A percentile compares a stretch with the other conserved stretches of the same genome.
Evolutionary conservation across 2,329 filamentous ascomycete genomes (phyloP).

Genomic region (Apiospora rasikravindrae): DNA sequence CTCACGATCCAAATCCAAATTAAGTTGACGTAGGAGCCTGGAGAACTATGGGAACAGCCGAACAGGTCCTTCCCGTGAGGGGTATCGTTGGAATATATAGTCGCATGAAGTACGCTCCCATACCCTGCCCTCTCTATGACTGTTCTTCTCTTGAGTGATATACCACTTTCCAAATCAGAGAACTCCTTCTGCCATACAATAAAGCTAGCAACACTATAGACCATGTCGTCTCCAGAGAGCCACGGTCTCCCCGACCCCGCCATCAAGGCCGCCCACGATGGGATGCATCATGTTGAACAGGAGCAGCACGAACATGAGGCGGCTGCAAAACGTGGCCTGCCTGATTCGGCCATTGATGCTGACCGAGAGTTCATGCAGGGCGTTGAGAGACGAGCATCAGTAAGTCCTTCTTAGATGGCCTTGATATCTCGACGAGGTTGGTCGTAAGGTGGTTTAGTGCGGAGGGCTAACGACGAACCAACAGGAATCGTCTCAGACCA

Average conservation of each 20-base stretch:
- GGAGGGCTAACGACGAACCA: not conserved
- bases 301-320: conserved; percentile 17
- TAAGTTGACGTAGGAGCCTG: conserved; percentile 5
- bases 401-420: not conserved
- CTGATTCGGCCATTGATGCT: conserved; percentile 12
- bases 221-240: conserved; percentile 6
- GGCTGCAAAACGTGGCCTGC: not conserved
- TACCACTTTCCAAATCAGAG: not conserved
- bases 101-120: not conserved
- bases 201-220: not conserved
- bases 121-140: not conserved
- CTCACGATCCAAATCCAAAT: conserved; percentile 14
- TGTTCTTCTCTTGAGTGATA: not conserved
- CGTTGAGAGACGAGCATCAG: conserved; percentile 15
- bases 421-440: not conserved
- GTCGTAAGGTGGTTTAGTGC: not conserved
- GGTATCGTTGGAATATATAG: not conserved
- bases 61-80: not conserved
- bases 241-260: conserved; percentile 16
- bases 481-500: conserved; percentile 16
- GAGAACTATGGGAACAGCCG: not conserved
- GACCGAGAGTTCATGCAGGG: conserved; percentile 19
- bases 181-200: not conserved
- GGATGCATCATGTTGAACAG: conserved; percentile 15
- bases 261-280: conserved; percentile 18